These are phyloP conservation scores for Suhomyces vadensis DNA, from an alignment of 805 yeast genomes.

Conservation along the genomic window DNA sequence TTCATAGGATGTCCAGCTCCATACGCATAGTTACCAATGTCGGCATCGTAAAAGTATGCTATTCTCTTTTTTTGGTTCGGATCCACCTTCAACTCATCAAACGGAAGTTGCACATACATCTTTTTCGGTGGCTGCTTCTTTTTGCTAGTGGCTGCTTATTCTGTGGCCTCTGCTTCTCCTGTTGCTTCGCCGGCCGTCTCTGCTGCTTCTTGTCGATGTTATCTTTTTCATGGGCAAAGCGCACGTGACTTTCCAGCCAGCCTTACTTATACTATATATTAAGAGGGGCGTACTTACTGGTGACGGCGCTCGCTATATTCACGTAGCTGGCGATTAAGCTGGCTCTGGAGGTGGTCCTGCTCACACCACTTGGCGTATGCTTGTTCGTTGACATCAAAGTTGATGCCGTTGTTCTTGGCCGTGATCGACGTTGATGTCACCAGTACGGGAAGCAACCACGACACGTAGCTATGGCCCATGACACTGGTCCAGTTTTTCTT, in stretches of 20 bases:
- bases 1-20: slow-evolving; percentile 99
- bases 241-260: not conserved
- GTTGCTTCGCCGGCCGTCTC: too few species aligned
- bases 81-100: slow-evolving; percentile 46
- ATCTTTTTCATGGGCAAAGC: not conserved
- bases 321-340: slow-evolving; percentile 43
- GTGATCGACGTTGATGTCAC: slow-evolving; percentile 21
- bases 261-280: not conserved
- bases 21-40: slow-evolving; percentile 96
- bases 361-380: slow-evolving; percentile 41
- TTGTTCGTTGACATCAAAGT: slow-evolving; percentile 48
- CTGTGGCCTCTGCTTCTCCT: too few species aligned
- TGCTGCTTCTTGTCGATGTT: slow-evolving; percentile 1
- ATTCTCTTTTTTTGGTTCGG: slow-evolving; percentile 42
- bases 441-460: slow-evolving; percentile 70
- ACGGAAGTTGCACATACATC: slow-evolving; percentile 46
- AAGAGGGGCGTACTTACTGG: not conserved
- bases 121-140: too few species aligned
- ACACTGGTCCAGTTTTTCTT: slow-evolving; percentile 61
- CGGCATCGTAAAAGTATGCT: slow-evolving; percentile 57
- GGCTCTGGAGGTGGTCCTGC: slow-evolving; percentile 47
- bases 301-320: slow-evolving; percentile 10
- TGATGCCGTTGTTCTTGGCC: slow-evolving; percentile 47
- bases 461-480: slow-evolving; percentile 67
- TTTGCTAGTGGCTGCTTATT: not conserved